Percentiles rank a stretch among this genome's conserved stretches.
Conservation (phyloP, 2,329 filamentous ascomycete species). For the Orbilia brochopaga region DNA sequence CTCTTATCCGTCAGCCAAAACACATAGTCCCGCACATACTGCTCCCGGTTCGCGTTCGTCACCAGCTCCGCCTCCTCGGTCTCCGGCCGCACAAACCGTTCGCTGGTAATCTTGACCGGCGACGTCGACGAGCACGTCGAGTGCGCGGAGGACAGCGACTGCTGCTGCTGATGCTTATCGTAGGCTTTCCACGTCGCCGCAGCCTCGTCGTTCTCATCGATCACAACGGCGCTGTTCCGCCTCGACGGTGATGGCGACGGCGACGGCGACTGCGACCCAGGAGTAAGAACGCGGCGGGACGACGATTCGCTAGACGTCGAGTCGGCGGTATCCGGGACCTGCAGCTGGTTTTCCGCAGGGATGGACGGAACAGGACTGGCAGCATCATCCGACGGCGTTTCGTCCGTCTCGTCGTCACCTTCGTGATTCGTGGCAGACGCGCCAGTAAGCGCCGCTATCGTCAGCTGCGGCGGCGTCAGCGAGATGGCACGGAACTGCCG, state of each 20-base stretch:
- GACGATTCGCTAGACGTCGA: constrained; percentile 46
- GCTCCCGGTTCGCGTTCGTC: constrained; percentile 76
- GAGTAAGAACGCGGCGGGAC: constrained; percentile 34
- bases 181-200: constrained; percentile 48
- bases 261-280: constrained; percentile 26
- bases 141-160: constrained; percentile 20
- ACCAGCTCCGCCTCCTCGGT: constrained; percentile 63
- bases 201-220: constrained; percentile 42
- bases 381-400: too few species aligned
- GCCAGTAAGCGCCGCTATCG: constrained; percentile 1
- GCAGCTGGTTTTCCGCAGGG: constrained; percentile 10
- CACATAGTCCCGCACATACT: constrained; percentile 84
- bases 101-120: constrained; percentile 43
- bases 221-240: constrained; percentile 31
- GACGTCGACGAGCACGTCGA: constrained; percentile 38
- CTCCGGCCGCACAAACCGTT: constrained; percentile 26
- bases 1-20: constrained; percentile 80
- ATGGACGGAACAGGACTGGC: not conserved
- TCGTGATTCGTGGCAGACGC: constrained; percentile 20
- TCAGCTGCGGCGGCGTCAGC: constrained; percentile 1
- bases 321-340: constrained; percentile 24
- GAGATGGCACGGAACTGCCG: constrained; percentile 11
- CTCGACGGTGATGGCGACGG: constrained; percentile 27
- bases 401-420: constrained; percentile 5
- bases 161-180: constrained; percentile 37